Evolutionary conservation across 306 rosid genomes (phyloP).

Genomic region (Trichosanthes truncata): DNA sequence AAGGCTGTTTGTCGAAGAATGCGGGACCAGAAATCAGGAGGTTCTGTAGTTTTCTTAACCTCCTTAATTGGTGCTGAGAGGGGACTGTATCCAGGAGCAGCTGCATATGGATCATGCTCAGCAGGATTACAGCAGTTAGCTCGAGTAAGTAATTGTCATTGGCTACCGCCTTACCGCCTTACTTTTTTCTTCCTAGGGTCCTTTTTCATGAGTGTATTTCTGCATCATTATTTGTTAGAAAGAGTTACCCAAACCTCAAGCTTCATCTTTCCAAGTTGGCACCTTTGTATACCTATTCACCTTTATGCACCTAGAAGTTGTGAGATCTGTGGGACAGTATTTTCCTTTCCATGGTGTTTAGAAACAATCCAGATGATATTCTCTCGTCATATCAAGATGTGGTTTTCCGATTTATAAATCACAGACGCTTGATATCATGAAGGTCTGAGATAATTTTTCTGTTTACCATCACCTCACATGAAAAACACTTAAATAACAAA

Average conservation of each 20-base stretch:
- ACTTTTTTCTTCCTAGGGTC: not conserved
- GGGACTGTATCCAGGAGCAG: constrained; percentile 69
- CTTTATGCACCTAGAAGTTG: not conserved
- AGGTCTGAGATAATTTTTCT: not conserved
- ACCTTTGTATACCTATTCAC: not conserved
- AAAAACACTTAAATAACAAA: too few relatives aligned
- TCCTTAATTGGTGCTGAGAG: constrained; percentile 61
- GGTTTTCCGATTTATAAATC: not conserved
- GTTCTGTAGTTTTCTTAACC: constrained; percentile 64
- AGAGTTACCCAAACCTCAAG: not conserved
- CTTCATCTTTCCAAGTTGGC: not conserved
- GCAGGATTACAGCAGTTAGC: constrained; percentile 75
- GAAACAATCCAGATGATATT: not conserved
- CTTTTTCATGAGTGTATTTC: not conserved
- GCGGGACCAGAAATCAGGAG: constrained; percentile 54
- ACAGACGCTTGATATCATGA: not conserved
- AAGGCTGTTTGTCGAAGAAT: constrained; percentile 66
- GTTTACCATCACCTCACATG: too few relatives aligned
- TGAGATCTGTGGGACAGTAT: not conserved
- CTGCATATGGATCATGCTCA: constrained; percentile 50
- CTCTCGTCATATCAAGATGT: not conserved
- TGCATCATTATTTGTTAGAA: not conserved
- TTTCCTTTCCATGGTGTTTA: not conserved
- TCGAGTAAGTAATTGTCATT: constrained; percentile 33
- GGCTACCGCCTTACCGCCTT: not conserved